Evolutionary conservation across 129 eudicot species (phyloP), one percentile per base, ranked within the genome.

Genomic region (Saussurea involucrata): DNA sequence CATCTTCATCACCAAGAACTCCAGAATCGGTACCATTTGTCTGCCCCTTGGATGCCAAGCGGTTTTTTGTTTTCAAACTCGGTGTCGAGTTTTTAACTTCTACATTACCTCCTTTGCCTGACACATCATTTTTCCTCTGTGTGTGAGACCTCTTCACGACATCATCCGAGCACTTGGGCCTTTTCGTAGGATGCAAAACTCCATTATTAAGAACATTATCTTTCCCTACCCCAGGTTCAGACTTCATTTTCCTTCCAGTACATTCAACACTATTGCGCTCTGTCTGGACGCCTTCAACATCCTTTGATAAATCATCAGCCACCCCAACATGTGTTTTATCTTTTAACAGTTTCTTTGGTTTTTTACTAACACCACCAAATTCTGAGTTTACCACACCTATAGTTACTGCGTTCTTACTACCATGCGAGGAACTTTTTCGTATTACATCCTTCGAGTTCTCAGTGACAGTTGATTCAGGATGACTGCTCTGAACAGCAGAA

Each of bases 1-100:
- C 85, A 57, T 88, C 96, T 86, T 89, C 96, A 66, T 83, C 90
- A 61, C 81, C 82, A 69, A 71, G 73, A 65, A 36, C 32, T 18
- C 75, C 78, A 8, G 84, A 63, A 60, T 73, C 83, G 10, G 55
- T 31, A 80, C 20, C 69, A 73, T 64, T 75, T 58, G 74, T 66
- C 77, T 77, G 89, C 69, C 60, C 79, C 65, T 78, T 77, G 3
- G 78, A 29, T 67, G 79, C 55, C 63, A 37, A 53, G 17, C 36
- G 78, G 24, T 84, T 76, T 85, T 87, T 89, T 34, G 77, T 65
- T 73, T 85, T 87, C 75, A 82, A 81, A 64, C 31, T 77, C 27
- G 67, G 68, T 27, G 67, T 31, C 10, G 78, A 69, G 61, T 66
- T 76, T 68, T 81, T 83, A 58, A 80, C 24, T 63, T 82, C 89